phyloP scores from a whole-genome alignment of 2,329 filamentous ascomycete genomes.

The Scedosporium dehoogii region DNA sequence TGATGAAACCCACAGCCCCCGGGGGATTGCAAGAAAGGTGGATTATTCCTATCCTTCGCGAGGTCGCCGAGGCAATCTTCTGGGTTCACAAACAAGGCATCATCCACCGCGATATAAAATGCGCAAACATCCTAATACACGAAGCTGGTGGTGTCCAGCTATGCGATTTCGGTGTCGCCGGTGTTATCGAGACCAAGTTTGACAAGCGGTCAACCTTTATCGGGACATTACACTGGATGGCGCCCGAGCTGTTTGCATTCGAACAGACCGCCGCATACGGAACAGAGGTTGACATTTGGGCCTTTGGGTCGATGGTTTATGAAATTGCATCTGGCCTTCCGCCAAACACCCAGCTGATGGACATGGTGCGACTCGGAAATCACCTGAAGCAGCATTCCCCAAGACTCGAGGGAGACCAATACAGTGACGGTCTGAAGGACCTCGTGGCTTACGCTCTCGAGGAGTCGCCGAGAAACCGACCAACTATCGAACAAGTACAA shows the following conservation, averaged over 20 bases:
- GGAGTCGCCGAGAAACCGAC: conserved; percentile 57
- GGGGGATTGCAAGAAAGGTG: conserved; percentile 39
- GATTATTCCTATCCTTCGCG: conserved; percentile 40
- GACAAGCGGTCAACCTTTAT: conserved; percentile 58
- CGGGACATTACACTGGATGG: conserved; percentile 61
- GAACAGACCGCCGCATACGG: conserved; percentile 41
- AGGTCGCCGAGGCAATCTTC: conserved; percentile 36
- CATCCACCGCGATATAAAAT: conserved; percentile 43
- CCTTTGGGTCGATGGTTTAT: conserved; percentile 56
- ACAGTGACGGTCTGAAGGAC: conserved; percentile 58
- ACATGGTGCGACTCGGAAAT: conserved; percentile 39
- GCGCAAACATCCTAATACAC: conserved; percentile 54
- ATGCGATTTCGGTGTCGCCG: conserved; percentile 59
- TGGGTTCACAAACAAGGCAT: conserved; percentile 42
- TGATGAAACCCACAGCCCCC: conserved; percentile 37
- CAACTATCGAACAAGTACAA: conserved; percentile 59
- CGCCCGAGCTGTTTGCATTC: conserved; percentile 48
- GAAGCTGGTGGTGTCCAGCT: conserved; percentile 55
- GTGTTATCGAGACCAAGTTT: conserved; percentile 49
- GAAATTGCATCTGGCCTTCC: conserved; percentile 58
- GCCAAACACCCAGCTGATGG: conserved; percentile 36
- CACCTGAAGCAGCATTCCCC: conserved; percentile 54
- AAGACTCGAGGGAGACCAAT: conserved; percentile 60
- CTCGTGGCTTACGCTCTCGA: conserved; percentile 66
- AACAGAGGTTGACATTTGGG: conserved; percentile 56